Percentiles rank a stretch among this genome's conserved stretches.
Conservation (phyloP, 257 asterid species). For the Linaria vulgaris region DNA sequence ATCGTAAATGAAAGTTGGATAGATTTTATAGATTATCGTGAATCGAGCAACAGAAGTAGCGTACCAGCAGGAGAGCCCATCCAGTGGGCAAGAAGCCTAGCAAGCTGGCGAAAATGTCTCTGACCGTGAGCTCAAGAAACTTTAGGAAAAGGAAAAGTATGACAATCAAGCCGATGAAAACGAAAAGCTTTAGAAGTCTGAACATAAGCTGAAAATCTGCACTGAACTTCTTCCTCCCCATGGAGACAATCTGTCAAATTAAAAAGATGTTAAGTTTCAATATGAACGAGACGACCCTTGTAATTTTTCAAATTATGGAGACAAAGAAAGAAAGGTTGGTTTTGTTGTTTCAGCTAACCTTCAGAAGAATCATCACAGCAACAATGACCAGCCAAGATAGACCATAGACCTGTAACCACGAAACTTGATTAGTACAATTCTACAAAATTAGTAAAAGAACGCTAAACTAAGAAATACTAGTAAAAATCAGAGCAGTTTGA, state of each 20-base stretch:
- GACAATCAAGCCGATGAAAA: constrained; percentile 35
- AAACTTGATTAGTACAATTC: not conserved
- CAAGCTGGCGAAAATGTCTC: constrained; percentile 38
- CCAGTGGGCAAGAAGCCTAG: constrained; percentile 52
- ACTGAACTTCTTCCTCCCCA: constrained; percentile 43
- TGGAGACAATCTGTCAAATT: constrained; percentile 36
- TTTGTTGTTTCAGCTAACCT: constrained; percentile 23
- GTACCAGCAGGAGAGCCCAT: constrained; percentile 47
- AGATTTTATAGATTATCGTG: no score
- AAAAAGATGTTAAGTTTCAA: constrained; percentile 8
- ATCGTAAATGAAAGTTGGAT: no score
- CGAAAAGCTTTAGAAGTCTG: constrained; percentile 40
- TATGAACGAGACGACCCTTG: not conserved
- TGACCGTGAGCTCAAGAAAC: constrained; percentile 34
- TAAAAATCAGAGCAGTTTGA: not conserved
- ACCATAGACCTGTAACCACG: constrained; percentile 32
- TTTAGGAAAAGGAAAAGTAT: constrained; percentile 31
- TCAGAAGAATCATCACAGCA: constrained; percentile 33
- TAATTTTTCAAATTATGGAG: not conserved
- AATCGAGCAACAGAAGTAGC: not conserved
- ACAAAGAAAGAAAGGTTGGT: not conserved
- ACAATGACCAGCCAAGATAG: constrained; percentile 40
- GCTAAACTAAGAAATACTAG: no score
- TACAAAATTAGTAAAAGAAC: no score
- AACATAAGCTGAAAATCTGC: constrained; percentile 43